phyloP scores from a whole-genome alignment of 371 early-diverging fungal species.

The Mortierella sp. region DNA sequence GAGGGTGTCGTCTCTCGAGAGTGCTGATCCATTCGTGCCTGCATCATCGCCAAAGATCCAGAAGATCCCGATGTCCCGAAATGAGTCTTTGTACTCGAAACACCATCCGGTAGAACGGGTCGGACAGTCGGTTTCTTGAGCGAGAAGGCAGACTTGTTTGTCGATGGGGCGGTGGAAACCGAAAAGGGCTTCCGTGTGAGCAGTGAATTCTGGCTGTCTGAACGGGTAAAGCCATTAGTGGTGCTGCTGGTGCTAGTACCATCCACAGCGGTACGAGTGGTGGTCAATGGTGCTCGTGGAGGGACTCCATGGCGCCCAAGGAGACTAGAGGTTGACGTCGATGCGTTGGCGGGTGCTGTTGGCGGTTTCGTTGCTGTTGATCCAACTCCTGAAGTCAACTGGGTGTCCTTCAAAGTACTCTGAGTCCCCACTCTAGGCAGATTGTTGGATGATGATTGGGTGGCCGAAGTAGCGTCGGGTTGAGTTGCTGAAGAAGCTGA shows the following conservation, averaged over 20 bases:
- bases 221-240: neutral
- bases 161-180: neutral
- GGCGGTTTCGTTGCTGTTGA: neutral
- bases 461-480: neutral
- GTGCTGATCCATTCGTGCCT: slow-evolving; percentile 12
- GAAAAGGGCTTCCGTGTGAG: slow-evolving; percentile 18
- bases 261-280: neutral
- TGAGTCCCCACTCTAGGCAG: neutral
- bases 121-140: slow-evolving; percentile 26
- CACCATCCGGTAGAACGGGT: slow-evolving; percentile 31
- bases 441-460: neutral
- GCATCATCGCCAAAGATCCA: slow-evolving; percentile 26
- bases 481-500: neutral
- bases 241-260: neutral
- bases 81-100: slow-evolving; percentile 20
- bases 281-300: slow-evolving; percentile 1
- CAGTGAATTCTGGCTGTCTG: slow-evolving; percentile 12
- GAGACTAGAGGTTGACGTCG: neutral
- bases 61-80: slow-evolving; percentile 8
- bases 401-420: neutral
- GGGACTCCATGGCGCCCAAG: neutral
- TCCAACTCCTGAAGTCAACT: neutral
- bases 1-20: neutral
- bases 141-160: slow-evolving; percentile 15
- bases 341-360: neutral